These are phyloP conservation scores for Mycena vulgaris DNA, from an alignment of 768 basidiomycete species.

Conservation along the genomic window DNA sequence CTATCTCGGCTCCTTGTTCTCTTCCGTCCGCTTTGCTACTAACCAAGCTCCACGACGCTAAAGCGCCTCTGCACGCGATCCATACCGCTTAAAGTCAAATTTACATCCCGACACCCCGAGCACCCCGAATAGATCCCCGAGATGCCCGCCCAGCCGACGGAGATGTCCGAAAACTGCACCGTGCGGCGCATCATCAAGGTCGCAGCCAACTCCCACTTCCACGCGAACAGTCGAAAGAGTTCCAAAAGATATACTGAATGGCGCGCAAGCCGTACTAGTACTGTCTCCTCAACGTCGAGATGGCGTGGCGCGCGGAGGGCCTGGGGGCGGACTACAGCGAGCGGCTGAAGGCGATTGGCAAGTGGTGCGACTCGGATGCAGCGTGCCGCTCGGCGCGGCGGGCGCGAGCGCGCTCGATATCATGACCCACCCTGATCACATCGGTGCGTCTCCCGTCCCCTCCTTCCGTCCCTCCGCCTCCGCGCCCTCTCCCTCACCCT, in stretches of 20 bases:
- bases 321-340: background rate
- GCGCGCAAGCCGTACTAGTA: constrained; percentile 22
- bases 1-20: too few species aligned
- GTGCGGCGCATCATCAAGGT: constrained; percentile 6
- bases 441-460: background rate
- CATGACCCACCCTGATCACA: background rate
- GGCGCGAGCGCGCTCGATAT: background rate
- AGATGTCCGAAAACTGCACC: constrained; percentile 23
- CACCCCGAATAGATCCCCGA: too few species aligned
- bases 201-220: too few species aligned
- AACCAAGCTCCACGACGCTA: too few species aligned
- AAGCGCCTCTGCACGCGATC: too few species aligned
- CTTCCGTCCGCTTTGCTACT: too few species aligned
- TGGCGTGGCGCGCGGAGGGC: background rate
- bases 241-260: constrained; percentile 31
- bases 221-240: constrained; percentile 32
- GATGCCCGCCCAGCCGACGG: constrained; percentile 27
- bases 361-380: constrained; percentile 7
- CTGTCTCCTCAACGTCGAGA: background rate
- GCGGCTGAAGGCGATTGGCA: background rate
- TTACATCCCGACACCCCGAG: too few species aligned
- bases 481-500: background rate
- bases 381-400: background rate
- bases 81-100: too few species aligned
- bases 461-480: background rate